Evolutionary conservation across 352 stramenopile species (phyloP), one percentile per base, ranked within the genome.

Genomic region (Phytopythium helicoides): DNA sequence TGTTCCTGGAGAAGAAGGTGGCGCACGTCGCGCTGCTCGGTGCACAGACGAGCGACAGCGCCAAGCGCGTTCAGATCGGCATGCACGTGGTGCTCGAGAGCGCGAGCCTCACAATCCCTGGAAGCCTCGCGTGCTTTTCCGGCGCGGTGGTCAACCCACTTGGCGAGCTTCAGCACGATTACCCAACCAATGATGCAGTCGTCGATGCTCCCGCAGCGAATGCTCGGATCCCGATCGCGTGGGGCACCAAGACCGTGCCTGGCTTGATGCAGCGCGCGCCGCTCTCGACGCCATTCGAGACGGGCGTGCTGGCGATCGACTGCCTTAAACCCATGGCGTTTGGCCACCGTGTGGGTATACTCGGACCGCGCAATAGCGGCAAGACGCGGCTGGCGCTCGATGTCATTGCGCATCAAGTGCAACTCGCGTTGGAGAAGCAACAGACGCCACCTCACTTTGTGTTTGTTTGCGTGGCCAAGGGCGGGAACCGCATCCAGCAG

Each of bases 401-500:
- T 52, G 73, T 91, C 31, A 79, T 93, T 44, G 61, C 69, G 16
- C 67, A 89, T 39, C 71, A 87, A 50, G 66, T 91, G 23, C 44
- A 64, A 28, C 46, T 16, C 14, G 60, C 62, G 3, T 51, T 51
- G 11, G 66, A 60, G 10, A 62, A 75, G 16, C 48, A 52, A 1
- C 34, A 67, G 22, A 33, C 68, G 28, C 75, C 80, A 6, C 82
- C 82, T 12, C 80, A 88, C 33, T 75, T 93, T 55, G 76, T 93
- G 2, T 93, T 89, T 53, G 82, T 93, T 15, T 81, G 73, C 18
- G 51, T 89, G 6, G 78, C 71, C n/a, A 89, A 93, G 62, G 77
- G 56, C 25, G 47, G 58, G 10, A 36, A 58, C n/a, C 76, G 76
- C 28, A 72, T 89, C 49, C 65, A 83, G 54, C 80, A 89, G 62